Conservation (phyloP, 331 rosid genomes). For the Pyrus hybrid region DNA sequence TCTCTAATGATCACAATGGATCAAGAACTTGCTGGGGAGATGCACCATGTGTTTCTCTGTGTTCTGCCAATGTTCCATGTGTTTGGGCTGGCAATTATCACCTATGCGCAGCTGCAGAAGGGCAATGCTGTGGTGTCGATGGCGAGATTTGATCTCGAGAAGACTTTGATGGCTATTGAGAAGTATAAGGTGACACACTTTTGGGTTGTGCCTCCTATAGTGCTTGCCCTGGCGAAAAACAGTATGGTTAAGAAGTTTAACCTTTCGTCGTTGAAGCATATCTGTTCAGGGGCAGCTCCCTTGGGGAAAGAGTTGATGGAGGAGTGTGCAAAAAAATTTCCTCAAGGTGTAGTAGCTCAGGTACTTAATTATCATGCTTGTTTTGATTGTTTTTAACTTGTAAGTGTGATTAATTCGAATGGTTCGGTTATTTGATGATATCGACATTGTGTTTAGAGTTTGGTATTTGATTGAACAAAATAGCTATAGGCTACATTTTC, state of each 20-base stretch:
- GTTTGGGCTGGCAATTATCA: constrained; percentile 43
- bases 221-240: constrained; percentile 62
- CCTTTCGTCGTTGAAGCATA: constrained; percentile 47
- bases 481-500: background rate
- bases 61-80: constrained; percentile 82
- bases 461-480: background rate
- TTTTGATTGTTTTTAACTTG: background rate
- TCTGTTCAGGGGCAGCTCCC: constrained; percentile 89
- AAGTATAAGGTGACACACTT: constrained; percentile 47
- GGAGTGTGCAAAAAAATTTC: constrained; percentile 51
- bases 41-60: constrained; percentile 35
- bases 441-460: background rate
- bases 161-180: constrained; percentile 46
- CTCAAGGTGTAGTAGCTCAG: constrained; percentile 46
- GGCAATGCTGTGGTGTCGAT: constrained; percentile 55
- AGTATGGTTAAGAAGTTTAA: constrained; percentile 46
- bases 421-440: background rate
- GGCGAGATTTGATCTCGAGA: constrained; percentile 44
- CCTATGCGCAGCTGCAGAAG: constrained; percentile 47
- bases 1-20: constrained; percentile 47
- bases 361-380: constrained; percentile 16
- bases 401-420: background rate
- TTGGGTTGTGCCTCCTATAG: constrained; percentile 75
- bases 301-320: constrained; percentile 73
- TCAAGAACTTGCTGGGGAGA: constrained; percentile 28